These are phyloP conservation scores for Sugiyamaella japonica DNA, from an alignment of 1,139 yeast species.

Conservation along the genomic window DNA sequence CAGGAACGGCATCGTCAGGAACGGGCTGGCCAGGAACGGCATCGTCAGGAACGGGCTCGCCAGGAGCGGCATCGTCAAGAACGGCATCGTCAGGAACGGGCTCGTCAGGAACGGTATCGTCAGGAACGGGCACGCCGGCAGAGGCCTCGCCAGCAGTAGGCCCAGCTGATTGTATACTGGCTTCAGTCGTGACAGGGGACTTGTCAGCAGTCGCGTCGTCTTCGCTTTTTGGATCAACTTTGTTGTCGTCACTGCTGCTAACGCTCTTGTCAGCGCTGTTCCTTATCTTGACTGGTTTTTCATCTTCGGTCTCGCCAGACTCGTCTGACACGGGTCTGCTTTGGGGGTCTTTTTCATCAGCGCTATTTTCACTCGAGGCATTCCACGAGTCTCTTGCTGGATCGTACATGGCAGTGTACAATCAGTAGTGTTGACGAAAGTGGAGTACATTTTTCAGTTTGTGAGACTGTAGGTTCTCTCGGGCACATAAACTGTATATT, in stretches of 20 bases:
- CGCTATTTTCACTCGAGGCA: constrained; percentile 21
- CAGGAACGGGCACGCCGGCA: not conserved
- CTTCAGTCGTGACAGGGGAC: not conserved
- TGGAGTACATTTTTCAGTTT: not conserved
- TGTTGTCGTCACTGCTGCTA: not conserved
- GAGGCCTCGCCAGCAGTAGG: not conserved
- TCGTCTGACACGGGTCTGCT: not conserved
- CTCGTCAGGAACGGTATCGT: too few species aligned
- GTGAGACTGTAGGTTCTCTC: not conserved
- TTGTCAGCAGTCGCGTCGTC: too few species aligned
- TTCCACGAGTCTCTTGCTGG: constrained; percentile 40
- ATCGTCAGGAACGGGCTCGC: too few species aligned
- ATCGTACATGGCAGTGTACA: constrained; percentile 33
- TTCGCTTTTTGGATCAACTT: too few species aligned
- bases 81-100: too few species aligned
- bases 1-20: too few species aligned
- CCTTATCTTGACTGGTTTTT: constrained; percentile 1
- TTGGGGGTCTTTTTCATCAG: constrained; percentile 16
- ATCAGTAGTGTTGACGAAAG: not conserved
- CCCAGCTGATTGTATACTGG: not conserved
- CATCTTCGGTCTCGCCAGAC: constrained; percentile 16
- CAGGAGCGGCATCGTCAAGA: too few species aligned
- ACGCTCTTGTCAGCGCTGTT: not conserved
- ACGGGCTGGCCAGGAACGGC: too few species aligned
- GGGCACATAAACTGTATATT: not conserved